Evolutionary conservation across 164 flowering plant genomes (phyloP), one percentile per base, ranked within the genome.

Genomic region (Hamamelis virginiana): DNA sequence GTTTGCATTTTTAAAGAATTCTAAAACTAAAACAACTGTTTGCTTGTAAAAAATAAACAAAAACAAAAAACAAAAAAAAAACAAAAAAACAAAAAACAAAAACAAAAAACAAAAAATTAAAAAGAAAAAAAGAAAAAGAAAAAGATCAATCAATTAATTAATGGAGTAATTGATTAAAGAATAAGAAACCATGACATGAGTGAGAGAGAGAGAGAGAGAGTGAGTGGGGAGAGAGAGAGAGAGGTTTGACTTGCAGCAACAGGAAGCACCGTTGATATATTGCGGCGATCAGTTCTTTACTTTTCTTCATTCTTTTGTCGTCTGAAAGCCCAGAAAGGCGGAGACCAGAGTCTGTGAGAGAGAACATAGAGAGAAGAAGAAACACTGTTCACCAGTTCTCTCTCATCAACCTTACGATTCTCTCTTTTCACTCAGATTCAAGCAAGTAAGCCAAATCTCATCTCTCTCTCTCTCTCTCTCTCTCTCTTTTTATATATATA

Each of bases 361-460:
- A 25, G 9, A 57, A 27, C 12, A 22, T 25, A 23, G 15, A 27
- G 13, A 66, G n/a, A 18, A 48, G 44, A 28, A 25, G 47, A 18
- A 51, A 14, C 25, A 15, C 16, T 50, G 18, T 22, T 25, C 59
- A 4, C 25, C 15, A 21, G 38, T 12, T 9, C 61, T 28, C 28
- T 67, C 44, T 52, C 52, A 33, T 2, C 41, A 33, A 33, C 41
- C 41, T 6, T 33, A 2, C 6, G 41, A 2, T 33, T 53, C 47
- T 57, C 28, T 50, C 10, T 43, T 11, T 21, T 21, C 11, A 43
- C 51, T 56, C 55, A 51, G 76, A 68, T 68, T 73, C 72, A 68
- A 57, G 44, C 67, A 45, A 58, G 72, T 65, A 64, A 69, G 68
- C 61, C 41, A 11, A 47, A 41, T 23, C 45, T 67, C 48, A 19